Evolutionary conservation across 208 protist genomes (phyloP), one percentile per base, ranked within the genome.

Genomic region (Leishmania lainsoni): DNA sequence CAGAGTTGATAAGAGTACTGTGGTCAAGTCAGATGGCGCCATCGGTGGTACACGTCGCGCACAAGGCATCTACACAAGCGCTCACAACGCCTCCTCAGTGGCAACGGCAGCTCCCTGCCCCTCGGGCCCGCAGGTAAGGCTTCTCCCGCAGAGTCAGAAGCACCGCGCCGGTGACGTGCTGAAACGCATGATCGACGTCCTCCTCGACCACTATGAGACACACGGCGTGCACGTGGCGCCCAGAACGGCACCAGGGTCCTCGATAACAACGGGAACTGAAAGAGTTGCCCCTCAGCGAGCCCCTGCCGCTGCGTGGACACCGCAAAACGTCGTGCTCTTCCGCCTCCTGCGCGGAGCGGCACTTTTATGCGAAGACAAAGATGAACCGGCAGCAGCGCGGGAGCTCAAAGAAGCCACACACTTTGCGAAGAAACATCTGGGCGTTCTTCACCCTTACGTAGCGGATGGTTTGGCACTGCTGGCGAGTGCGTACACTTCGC

Each of bases 271-370:
- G 2, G 69, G 8, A 35, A 26, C 42, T 3, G 69, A 73, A 12
- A 10, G 9, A 51, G 2, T 12, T 35, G 16, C 45, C 45, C 69
- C 17, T 35, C 69, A 16, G 26, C 39, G 26, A 73, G 69, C 45
- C 9, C 68, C 54, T 9, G 17, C 32, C 58, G 45, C 78, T 10
- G 82, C 83, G 51, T 91, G 88, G 88, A 89, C 88, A 12, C 82
- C 85, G 52, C 73, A 75, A 48, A 94, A 92, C 74, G 56, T 79
- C 17, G 69, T 83, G 8, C 79, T 92, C 26, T 83, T 89, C 49
- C 86, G 83, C 32, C 84, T 92, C 6, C 83, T 94, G 16, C 86
- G 81, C 42, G 89, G 89, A 16, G 63, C 85, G 1, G 52, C 75
- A 66, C 72, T 84, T 39, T 76, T 93, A 17, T 82, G 68, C 22